Evolutionary conservation across 2,329 filamentous ascomycete species (phyloP).

Genomic region (Aspergillus carbonarius): DNA sequence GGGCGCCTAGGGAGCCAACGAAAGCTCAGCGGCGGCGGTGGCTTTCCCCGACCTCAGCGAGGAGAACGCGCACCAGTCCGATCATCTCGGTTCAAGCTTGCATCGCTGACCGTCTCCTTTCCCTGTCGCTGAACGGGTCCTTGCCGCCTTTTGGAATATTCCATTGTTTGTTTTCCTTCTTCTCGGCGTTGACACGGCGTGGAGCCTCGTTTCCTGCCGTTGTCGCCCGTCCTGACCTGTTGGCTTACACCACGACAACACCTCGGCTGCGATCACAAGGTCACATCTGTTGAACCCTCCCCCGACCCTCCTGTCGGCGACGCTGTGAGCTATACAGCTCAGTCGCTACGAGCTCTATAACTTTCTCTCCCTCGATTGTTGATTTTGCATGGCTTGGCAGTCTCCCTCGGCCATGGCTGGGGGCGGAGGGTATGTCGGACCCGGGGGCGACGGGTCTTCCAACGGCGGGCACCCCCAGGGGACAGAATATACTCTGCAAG

Average conservation of each 20-base stretch:
- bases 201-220: slow-evolving; percentile 25
- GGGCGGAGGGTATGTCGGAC: slow-evolving; percentile 54
- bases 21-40: slow-evolving; percentile 18
- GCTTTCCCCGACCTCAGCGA: slow-evolving; percentile 19
- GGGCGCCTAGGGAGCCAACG: slow-evolving; percentile 24
- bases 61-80: slow-evolving; percentile 22
- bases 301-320: slow-evolving; percentile 1
- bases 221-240: slow-evolving; percentile 17
- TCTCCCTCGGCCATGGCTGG: slow-evolving; percentile 62
- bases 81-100: slow-evolving; percentile 9
- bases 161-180: slow-evolving; percentile 11
- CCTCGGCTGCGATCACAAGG: slow-evolving; percentile 15
- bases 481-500: slow-evolving; percentile 72
- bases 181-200: slow-evolving; percentile 22
- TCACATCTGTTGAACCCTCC: slow-evolving; percentile 5
- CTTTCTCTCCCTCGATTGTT: slow-evolving; percentile 6
- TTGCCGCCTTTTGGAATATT: slow-evolving; percentile 1
- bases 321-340: slow-evolving; percentile 2
- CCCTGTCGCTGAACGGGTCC: slow-evolving; percentile 4
- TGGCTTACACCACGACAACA: slow-evolving; percentile 15
- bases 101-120: slow-evolving; percentile 12
- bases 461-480: slow-evolving; percentile 56
- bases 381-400: slow-evolving; percentile 65
- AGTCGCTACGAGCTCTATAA: slow-evolving; percentile 1
- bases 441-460: slow-evolving; percentile 41